Base-by-base conservation (phyloP, 208 protist species). In the Herpetomonas tarakana region DNA sequence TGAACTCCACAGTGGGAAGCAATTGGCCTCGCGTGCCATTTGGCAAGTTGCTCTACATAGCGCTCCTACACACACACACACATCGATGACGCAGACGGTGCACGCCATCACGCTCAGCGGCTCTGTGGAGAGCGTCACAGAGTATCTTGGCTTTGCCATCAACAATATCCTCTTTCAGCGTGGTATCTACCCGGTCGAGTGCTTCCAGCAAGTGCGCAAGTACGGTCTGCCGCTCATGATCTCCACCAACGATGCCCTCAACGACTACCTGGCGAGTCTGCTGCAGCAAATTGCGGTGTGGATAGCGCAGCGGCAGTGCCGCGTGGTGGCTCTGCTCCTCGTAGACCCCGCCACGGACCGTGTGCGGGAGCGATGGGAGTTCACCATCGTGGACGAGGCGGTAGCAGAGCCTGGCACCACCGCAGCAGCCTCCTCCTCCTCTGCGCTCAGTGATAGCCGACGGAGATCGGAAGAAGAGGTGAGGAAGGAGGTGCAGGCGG, bases 161-260 rank as follows among this genome's bases (percentile, higher is more conserved):
- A 97, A 97, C 70, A 83, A 51, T 52, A 95, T 98, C 65, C 79
- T 99, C 51, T 98, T 97, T 74, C 96, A 98, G 72, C 93, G 98
- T 19, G 97, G 97, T 16, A 90, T 99, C 51, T 99, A 99, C 83
- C 97, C 98, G 19, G 75, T 94, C 1, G 96, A 99, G n/a, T 69
- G 67, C 35, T 99, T 99, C 67, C 67, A 82, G 16, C 62, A 76
- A 38, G 85, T 98, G 38, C 88, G 74, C 24, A 97, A 98, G 75
- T 99, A 99, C 74, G 97, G 97, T 9, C 61, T 99, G 44, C 56
- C 81, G 11, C 83, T 99, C 38, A 76, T 98, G 47, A 87, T 99
- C 19, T 98, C 97, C 0, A 97, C 60, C 25, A 96, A 99, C 65
- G 64, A 81, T 18, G 85, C 71, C n/a, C 79, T 99, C 29, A 94